These are phyloP conservation scores for Flaveria robusta DNA, from an alignment of 129 eudicot species.

Conservation along the genomic window DNA sequence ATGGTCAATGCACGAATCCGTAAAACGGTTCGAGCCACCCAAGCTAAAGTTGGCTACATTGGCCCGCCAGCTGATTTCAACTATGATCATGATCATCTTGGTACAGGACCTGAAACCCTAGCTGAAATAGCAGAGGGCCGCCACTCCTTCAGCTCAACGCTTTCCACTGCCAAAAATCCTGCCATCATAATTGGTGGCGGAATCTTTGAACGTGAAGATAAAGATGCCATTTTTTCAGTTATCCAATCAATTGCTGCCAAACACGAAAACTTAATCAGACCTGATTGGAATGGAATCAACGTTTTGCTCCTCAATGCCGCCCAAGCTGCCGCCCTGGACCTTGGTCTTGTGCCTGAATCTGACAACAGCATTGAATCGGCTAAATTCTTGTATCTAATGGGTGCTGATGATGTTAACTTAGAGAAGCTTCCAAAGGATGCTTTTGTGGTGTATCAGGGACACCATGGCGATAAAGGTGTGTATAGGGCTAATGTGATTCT, in stretches of 20 bases:
- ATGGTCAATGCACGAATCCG: conserved; percentile 96
- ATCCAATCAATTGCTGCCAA: conserved; percentile 74
- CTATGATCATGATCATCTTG: conserved; percentile 82
- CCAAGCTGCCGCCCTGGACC: conserved; percentile 98
- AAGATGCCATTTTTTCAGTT: conserved; percentile 72
- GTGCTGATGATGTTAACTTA: conserved; percentile 82
- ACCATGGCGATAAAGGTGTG: conserved; percentile 89
- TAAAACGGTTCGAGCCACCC: conserved; percentile 74
- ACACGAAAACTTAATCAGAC: conserved; percentile 55
- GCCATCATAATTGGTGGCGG: conserved; percentile 87
- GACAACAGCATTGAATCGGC: conserved; percentile 75
- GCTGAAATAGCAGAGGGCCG: conserved; percentile 69
- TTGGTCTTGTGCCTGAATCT: conserved; percentile 87
- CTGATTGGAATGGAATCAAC: conserved; percentile 96
- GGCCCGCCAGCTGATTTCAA: conserved; percentile 87
- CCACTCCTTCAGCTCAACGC: conserved; percentile 63
- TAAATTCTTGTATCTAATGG: conserved; percentile 82
- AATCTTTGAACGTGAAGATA: conserved; percentile 71
- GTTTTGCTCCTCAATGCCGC: conserved; percentile 82
- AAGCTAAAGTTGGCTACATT: conserved; percentile 85
- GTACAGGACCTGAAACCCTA: conserved; percentile 82
- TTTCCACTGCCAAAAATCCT: conserved; percentile 76
- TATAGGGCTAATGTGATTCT: conserved; percentile 91
- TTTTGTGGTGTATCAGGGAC: conserved; percentile 95
- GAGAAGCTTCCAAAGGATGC: conserved; percentile 83